These are phyloP conservation scores for Coccomyxa sp. DNA, from an alignment of 139 green algal genomes.

Conservation along the genomic window DNA sequence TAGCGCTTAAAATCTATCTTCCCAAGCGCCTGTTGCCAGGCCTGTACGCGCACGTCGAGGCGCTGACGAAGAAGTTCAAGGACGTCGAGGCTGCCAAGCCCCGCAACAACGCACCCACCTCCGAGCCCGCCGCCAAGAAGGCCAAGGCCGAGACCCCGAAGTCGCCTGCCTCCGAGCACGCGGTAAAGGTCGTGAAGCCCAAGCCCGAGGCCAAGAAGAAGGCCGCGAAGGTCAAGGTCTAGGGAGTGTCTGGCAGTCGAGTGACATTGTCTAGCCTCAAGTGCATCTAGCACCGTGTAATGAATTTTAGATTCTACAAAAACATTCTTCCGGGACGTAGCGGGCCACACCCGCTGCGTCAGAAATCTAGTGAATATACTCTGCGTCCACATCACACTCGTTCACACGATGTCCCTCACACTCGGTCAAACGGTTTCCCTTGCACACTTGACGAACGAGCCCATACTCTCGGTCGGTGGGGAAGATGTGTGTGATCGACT, in stretches of 20 bases:
- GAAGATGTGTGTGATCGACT: neutral
- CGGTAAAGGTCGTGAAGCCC: neutral
- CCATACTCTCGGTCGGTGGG: neutral
- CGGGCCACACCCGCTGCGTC: neutral
- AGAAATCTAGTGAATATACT: neutral
- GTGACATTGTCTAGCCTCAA: too few species aligned
- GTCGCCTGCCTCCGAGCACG: neutral
- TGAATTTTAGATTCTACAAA: neutral
- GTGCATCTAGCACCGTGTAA: neutral
- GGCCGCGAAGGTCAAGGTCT: neutral
- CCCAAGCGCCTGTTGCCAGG: neutral
- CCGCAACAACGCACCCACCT: neutral
- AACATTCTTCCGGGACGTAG: neutral
- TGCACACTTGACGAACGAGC: neutral
- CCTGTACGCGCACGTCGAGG: neutral
- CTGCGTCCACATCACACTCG: neutral
- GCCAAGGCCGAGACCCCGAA: neutral
- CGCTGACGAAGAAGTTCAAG: neutral
- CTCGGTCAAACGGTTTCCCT: neutral
- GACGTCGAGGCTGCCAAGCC: neutral
- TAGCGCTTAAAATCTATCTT: conserved; percentile 1
- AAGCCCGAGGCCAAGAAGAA: neutral
- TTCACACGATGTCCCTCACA: neutral
- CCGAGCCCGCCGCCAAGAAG: neutral
- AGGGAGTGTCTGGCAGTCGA: neutral